phyloP scores from a whole-genome alignment of 2,329 filamentous ascomycete species.

The Fusarium ambrosium region DNA sequence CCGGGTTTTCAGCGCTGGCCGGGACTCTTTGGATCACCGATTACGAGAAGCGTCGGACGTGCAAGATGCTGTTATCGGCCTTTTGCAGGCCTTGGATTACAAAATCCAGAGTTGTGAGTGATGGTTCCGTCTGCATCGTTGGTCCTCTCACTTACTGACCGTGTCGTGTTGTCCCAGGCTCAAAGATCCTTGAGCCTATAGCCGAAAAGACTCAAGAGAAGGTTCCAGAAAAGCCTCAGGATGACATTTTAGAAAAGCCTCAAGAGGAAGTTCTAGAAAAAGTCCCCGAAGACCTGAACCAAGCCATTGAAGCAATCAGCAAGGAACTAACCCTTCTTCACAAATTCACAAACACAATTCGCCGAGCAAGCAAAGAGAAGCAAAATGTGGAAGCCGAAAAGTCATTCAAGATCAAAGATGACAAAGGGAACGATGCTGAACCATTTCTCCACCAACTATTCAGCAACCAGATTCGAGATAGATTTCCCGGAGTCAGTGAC shows the following conservation, averaged over 20 bases:
- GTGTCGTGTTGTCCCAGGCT: no score
- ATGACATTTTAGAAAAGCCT: neutral
- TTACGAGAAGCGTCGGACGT: neutral
- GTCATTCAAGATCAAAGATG: constrained; percentile 19
- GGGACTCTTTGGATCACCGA: neutral
- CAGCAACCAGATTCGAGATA: constrained; percentile 14
- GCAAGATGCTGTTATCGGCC: neutral
- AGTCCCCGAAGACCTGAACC: neutral
- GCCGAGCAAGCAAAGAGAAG: constrained; percentile 23
- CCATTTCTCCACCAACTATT: constrained; percentile 11
- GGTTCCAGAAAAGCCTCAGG: neutral
- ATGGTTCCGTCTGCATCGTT: no score
- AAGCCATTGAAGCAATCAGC: neutral
- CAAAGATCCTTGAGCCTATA: neutral
- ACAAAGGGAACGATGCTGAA: constrained; percentile 25
- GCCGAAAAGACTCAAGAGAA: neutral
- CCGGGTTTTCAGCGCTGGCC: neutral
- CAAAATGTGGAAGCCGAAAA: constrained; percentile 17
- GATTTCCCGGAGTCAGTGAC: constrained; percentile 20
- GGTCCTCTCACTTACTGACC: no score
- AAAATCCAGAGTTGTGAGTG: neutral
- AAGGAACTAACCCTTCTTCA: constrained; percentile 11
- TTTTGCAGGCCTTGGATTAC: neutral
- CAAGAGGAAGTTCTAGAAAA: neutral
- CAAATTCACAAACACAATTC: constrained; percentile 25